phyloP scores from a whole-genome alignment of 176 grass and related monocot species.

The Pharus latifolius region DNA sequence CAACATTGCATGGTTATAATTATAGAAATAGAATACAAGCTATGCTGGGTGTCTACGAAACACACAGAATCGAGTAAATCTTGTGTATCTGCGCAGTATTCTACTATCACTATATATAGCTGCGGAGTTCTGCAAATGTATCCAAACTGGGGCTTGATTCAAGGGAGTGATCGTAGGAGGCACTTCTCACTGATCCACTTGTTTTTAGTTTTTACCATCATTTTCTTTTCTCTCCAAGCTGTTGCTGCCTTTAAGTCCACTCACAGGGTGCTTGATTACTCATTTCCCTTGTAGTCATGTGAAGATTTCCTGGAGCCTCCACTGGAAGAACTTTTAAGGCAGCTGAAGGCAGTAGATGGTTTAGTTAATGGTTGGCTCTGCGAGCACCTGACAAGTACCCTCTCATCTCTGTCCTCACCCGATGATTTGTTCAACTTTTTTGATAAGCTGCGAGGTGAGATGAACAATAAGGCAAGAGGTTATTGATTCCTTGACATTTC shows the following conservation, averaged over 20 bases:
- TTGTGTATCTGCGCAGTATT: no score
- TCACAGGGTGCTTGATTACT: not conserved
- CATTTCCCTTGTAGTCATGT: slow-evolving; percentile 49
- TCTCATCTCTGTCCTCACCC: slow-evolving; percentile 48
- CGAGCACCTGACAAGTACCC: slow-evolving; percentile 41
- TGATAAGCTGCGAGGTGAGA: slow-evolving; percentile 61
- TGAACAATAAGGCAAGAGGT: not conserved
- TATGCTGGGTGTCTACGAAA: no score
- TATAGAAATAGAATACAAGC: no score
- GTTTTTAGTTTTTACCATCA: not conserved
- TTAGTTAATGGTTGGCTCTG: slow-evolving; percentile 49
- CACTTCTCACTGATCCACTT: not conserved
- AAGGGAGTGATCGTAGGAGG: not conserved
- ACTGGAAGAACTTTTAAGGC: slow-evolving; percentile 62
- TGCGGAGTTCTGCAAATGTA: not conserved
- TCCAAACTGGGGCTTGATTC: not conserved
- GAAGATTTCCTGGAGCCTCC: slow-evolving; percentile 74
- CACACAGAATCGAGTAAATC: no score
- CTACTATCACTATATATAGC: not conserved
- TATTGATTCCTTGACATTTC: not conserved
- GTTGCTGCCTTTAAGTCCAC: not conserved
- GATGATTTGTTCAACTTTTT: slow-evolving; percentile 93
- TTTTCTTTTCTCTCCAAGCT: not conserved
- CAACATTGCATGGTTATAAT: no score
- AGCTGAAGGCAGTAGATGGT: slow-evolving; percentile 46